Evolutionary conservation across 768 basidiomycete genomes (phyloP).

Genomic region (Mycena belliarum): DNA sequence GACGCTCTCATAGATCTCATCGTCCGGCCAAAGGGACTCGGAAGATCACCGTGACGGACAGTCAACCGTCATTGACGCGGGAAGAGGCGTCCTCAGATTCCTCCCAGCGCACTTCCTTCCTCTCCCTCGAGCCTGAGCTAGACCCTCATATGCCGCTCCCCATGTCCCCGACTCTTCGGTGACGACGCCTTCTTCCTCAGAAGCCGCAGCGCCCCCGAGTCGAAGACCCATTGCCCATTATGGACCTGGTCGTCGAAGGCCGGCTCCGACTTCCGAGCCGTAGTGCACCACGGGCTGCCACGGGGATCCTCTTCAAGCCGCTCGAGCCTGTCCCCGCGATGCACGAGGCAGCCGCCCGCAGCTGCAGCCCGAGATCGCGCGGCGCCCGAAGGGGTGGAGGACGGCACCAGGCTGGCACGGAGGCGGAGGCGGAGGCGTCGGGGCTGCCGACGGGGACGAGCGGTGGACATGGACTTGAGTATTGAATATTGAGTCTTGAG

Average conservation of each 20-base stretch:
- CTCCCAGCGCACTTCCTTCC: slow-evolving; percentile 30
- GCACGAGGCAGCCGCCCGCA: slow-evolving; percentile 31
- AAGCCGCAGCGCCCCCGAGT: slow-evolving; percentile 24
- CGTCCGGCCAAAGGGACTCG: too few species aligned
- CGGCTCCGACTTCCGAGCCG: too few species aligned
- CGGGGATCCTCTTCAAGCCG: slow-evolving; percentile 26
- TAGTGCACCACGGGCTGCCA: slow-evolving; percentile 22
- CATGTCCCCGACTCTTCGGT: slow-evolving; percentile 21
- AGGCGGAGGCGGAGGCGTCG: slow-evolving; percentile 29
- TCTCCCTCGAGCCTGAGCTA: slow-evolving; percentile 23
- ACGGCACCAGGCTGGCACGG: slow-evolving; percentile 14
- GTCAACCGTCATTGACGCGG: neutral
- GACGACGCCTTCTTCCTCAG: slow-evolving; percentile 24
- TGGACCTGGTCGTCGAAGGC: slow-evolving; percentile 32
- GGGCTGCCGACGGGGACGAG: slow-evolving; percentile 28
- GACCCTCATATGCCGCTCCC: slow-evolving; percentile 16
- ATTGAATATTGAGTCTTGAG: slow-evolving; percentile 30
- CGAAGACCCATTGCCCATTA: slow-evolving; percentile 31
- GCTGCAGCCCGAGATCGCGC: slow-evolving; percentile 5
- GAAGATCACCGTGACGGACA: neutral
- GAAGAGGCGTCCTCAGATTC: slow-evolving; percentile 28
- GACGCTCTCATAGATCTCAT: too few species aligned
- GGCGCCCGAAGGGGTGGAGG: slow-evolving; percentile 14
- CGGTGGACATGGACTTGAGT: slow-evolving; percentile 21
- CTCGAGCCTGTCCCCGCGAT: slow-evolving; percentile 21